These are phyloP conservation scores for Talaromyces sp. DNA, from an alignment of 2,329 filamentous ascomycete genomes.

Conservation along the genomic window DNA sequence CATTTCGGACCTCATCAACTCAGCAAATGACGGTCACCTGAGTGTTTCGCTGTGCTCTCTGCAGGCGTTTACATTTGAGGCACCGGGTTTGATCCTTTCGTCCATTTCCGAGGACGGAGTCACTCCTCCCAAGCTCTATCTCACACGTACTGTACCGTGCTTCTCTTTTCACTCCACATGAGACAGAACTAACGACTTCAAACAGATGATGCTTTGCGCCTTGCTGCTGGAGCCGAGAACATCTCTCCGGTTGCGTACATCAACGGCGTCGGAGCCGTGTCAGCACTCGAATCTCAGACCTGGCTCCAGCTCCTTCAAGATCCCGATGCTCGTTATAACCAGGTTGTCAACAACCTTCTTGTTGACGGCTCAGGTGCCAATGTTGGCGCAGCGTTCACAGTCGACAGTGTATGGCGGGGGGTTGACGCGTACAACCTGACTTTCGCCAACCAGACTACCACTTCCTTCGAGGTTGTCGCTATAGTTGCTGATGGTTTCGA, in stretches of 20 bases:
- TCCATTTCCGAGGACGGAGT: neutral
- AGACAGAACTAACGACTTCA: neutral
- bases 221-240: slow-evolving; percentile 27
- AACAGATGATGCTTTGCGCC: neutral
- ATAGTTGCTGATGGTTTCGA: neutral
- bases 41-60: slow-evolving; percentile 22
- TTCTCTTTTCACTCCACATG: too few species aligned
- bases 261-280: slow-evolving; percentile 50
- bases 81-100: neutral
- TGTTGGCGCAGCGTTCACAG: neutral
- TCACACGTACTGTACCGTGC: neutral
- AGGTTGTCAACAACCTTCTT: neutral
- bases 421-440: slow-evolving; percentile 3
- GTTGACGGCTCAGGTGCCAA: neutral
- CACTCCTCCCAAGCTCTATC: neutral
- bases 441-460: neutral
- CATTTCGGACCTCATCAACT: slow-evolving; percentile 48
- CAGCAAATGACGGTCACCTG: slow-evolving; percentile 59
- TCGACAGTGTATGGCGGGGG: slow-evolving; percentile 1
- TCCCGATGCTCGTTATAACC: slow-evolving; percentile 48
- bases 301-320: slow-evolving; percentile 49
- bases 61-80: slow-evolving; percentile 42
- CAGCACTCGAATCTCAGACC: slow-evolving; percentile 40
- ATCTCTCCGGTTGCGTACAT: slow-evolving; percentile 50
- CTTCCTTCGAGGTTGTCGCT: neutral